A percentile compares a stretch with the other conserved stretches of the same genome.
Conservation (phyloP, 2,329 filamentous ascomycete species). For the Gnomoniopsis sp. region DNA sequence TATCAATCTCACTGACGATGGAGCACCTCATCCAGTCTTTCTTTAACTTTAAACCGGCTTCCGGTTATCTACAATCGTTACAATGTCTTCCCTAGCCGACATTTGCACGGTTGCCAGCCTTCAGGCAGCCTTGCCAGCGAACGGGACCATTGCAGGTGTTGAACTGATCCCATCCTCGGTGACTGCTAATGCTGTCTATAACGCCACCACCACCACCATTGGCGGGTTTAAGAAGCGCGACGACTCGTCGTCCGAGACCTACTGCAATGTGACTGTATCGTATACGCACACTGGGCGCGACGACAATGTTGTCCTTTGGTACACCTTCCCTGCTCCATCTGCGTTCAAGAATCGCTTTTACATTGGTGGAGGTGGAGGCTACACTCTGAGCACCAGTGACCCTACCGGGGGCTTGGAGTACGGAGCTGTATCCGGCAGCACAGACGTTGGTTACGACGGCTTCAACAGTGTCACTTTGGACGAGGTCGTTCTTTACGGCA, state of each 20-base stretch:
- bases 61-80: neutral
- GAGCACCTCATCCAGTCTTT: neutral
- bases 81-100: slow-evolving; percentile 31
- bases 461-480: slow-evolving; percentile 33
- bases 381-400: slow-evolving; percentile 29
- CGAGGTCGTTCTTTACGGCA: slow-evolving; percentile 38
- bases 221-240: slow-evolving; percentile 18
- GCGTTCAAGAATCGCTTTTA: slow-evolving; percentile 43
- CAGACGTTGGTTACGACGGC: slow-evolving; percentile 41
- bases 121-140: slow-evolving; percentile 37
- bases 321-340: slow-evolving; percentile 31
- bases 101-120: slow-evolving; percentile 41
- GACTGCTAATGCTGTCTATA: slow-evolving; percentile 35
- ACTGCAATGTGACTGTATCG: slow-evolving; percentile 34
- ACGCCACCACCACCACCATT: slow-evolving; percentile 24
- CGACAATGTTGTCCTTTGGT: slow-evolving; percentile 31
- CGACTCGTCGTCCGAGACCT: slow-evolving; percentile 25
- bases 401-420: slow-evolving; percentile 39
- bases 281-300: slow-evolving; percentile 31
- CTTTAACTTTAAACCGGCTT: neutral
- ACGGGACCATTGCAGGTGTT: slow-evolving; percentile 38
- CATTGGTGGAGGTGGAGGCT: slow-evolving; percentile 41
- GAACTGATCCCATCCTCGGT: slow-evolving; percentile 37
- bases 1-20: neutral
- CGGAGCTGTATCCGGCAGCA: slow-evolving; percentile 37